Evolutionary conservation across 768 basidiomycete species (phyloP).

Genomic region (Phaffia australis): DNA sequence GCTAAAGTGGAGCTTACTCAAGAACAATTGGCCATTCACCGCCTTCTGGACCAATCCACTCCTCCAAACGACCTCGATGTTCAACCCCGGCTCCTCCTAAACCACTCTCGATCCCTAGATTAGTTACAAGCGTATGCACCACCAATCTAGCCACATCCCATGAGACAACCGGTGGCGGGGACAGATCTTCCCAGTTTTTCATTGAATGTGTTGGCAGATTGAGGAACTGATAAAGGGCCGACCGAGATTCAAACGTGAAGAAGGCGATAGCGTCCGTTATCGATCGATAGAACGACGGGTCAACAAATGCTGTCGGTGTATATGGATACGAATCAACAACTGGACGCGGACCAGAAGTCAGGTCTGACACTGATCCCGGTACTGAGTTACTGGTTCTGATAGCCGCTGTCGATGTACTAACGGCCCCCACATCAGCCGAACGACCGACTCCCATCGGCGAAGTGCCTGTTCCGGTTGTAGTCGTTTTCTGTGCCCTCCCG

Average conservation of each 20-base stretch:
- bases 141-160: background rate
- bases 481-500: background rate
- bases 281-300: background rate
- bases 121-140: constrained; percentile 3
- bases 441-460: background rate
- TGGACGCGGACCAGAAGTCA: background rate
- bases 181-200: constrained; percentile 2
- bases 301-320: background rate
- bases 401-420: background rate
- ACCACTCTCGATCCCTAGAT: constrained; percentile 9
- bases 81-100: background rate
- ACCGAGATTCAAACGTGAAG: constrained; percentile 8
- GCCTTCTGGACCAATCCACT: constrained; percentile 15
- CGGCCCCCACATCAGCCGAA: background rate
- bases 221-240: constrained; percentile 13
- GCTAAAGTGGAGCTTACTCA: constrained; percentile 9
- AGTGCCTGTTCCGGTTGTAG: background rate
- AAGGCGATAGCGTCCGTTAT: constrained; percentile 14
- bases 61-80: background rate
- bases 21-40: constrained; percentile 2
- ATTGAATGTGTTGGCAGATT: background rate
- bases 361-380: background rate
- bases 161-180: constrained; percentile 5
- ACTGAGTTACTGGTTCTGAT: background rate
- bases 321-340: background rate